Evolutionary conservation across 768 basidiomycete species (phyloP).

Genomic region (Kwoniella europaea): DNA sequence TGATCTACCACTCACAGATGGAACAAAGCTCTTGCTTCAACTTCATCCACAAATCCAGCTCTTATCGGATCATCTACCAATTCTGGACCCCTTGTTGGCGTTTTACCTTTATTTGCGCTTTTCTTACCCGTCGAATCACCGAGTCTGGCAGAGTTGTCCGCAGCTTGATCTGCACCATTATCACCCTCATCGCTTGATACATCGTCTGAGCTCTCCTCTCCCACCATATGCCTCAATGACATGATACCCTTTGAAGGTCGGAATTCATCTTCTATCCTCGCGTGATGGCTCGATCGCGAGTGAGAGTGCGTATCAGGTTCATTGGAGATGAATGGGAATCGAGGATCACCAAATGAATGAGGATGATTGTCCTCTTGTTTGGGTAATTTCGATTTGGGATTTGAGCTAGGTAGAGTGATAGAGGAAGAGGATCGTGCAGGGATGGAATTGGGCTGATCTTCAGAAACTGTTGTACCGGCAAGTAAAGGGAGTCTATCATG

Average conservation of each 20-base stretch:
- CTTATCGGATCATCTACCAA: slow-evolving; percentile 37
- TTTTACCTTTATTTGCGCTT: slow-evolving; percentile 11
- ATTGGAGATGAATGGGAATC: slow-evolving; percentile 30
- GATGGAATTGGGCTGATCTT: slow-evolving; percentile 2
- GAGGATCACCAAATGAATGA: slow-evolving; percentile 23
- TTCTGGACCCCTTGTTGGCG: slow-evolving; percentile 17
- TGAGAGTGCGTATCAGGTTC: slow-evolving; percentile 16
- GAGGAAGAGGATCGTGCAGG: slow-evolving; percentile 5
- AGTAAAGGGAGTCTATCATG: slow-evolving; percentile 14
- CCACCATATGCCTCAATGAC: slow-evolving; percentile 31
- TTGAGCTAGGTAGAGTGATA: neutral
- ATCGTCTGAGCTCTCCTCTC: slow-evolving; percentile 12
- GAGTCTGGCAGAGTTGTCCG: neutral
- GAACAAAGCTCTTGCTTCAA: slow-evolving; percentile 36
- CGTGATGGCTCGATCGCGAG: neutral
- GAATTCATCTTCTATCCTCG: slow-evolving; percentile 7
- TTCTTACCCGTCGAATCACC: slow-evolving; percentile 4
- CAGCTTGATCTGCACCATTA: neutral
- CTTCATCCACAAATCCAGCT: slow-evolving; percentile 30
- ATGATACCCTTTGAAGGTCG: slow-evolving; percentile 18
- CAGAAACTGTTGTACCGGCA: neutral
- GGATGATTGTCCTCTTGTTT: neutral
- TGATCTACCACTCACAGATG: slow-evolving; percentile 26
- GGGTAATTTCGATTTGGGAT: neutral
- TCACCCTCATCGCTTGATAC: slow-evolving; percentile 9